Evolutionary conservation across 1,284 basidiomycete species (phyloP).

Genomic region (Sanghuangporus sanghuang): DNA sequence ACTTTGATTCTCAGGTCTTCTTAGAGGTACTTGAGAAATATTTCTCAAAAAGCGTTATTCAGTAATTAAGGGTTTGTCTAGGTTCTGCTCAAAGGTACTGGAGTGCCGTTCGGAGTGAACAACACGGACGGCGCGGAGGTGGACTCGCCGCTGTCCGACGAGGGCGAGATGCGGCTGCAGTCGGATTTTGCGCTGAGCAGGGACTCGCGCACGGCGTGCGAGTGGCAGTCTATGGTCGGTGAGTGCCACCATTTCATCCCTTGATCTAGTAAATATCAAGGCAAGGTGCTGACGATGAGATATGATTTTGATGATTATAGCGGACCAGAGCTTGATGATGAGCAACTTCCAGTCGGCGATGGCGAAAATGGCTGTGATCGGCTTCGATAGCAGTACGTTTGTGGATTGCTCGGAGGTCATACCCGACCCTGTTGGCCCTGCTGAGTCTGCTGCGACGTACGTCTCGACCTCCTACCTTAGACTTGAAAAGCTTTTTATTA

Average conservation of each 20-base stretch:
- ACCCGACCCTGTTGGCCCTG: constrained; percentile 8
- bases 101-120: constrained; percentile 17
- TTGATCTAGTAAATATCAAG: not conserved
- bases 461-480: not conserved
- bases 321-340: constrained; percentile 23
- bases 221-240: constrained; percentile 18
- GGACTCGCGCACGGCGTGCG: constrained; percentile 15
- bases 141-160: constrained; percentile 8
- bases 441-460: constrained; percentile 5
- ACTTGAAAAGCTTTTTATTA: not conserved
- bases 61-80: too few relatives aligned
- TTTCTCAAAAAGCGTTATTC: too few relatives aligned
- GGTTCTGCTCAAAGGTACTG: constrained; percentile 17
- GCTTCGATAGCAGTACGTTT: constrained; percentile 22
- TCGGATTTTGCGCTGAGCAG: constrained; percentile 19
- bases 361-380: constrained; percentile 29
- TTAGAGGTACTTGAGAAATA: constrained; percentile 9
- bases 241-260: not conserved
- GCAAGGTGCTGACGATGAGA: not conserved
- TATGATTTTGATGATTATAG: too few relatives aligned
- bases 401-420: constrained; percentile 19
- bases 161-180: constrained; percentile 17
- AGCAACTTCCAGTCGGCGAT: constrained; percentile 28
- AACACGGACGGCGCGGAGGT: constrained; percentile 16
- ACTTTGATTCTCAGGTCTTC: constrained; percentile 14